Conservation (phyloP, 371 early-diverging fungal genomes). For the Mucor sp. region DNA sequence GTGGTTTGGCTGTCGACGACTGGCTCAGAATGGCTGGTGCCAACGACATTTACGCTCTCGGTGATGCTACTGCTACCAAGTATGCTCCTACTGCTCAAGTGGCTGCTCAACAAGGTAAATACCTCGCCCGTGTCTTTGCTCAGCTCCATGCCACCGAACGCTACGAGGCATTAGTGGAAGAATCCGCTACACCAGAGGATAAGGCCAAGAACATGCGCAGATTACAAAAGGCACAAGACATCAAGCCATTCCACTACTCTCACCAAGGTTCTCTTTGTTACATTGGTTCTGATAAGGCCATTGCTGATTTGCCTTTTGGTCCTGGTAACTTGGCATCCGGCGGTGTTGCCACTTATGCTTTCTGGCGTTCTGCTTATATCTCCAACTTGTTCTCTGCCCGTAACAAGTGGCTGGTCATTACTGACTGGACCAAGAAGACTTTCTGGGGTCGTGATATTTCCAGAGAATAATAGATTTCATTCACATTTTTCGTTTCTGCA, state of each 20-base stretch:
- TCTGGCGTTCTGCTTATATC: conserved; percentile 78
- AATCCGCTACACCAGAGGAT: conserved; percentile 32
- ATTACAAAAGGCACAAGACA: conserved; percentile 47
- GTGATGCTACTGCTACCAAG: conserved; percentile 87
- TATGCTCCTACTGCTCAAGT: conserved; percentile 93
- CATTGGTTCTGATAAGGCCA: conserved; percentile 89
- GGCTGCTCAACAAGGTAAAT: conserved; percentile 87
- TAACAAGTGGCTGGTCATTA: conserved; percentile 78
- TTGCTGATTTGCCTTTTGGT: conserved; percentile 86
- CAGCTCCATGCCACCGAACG: conserved; percentile 53
- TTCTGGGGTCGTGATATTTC: conserved; percentile 90
- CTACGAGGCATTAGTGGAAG: conserved; percentile 34
- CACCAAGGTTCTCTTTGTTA: conserved; percentile 89
- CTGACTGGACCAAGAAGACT: conserved; percentile 90
- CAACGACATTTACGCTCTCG: conserved; percentile 80
- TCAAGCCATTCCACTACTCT: conserved; percentile 80
- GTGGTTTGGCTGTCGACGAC: conserved; percentile 87
- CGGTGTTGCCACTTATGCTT: conserved; percentile 77
- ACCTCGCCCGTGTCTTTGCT: conserved; percentile 78
- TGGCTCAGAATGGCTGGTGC: conserved; percentile 78
- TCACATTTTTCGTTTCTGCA: neutral
- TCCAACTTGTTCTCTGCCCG: conserved; percentile 82
- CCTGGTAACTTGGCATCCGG: conserved; percentile 72
- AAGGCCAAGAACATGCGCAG: conserved; percentile 45
- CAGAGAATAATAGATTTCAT: conserved; percentile 66